A percentile compares a stretch with the other conserved stretches of the same genome.
phyloP scores from a whole-genome alignment of 2,329 filamentous ascomycete species.

The Diplodia intermedia region DNA sequence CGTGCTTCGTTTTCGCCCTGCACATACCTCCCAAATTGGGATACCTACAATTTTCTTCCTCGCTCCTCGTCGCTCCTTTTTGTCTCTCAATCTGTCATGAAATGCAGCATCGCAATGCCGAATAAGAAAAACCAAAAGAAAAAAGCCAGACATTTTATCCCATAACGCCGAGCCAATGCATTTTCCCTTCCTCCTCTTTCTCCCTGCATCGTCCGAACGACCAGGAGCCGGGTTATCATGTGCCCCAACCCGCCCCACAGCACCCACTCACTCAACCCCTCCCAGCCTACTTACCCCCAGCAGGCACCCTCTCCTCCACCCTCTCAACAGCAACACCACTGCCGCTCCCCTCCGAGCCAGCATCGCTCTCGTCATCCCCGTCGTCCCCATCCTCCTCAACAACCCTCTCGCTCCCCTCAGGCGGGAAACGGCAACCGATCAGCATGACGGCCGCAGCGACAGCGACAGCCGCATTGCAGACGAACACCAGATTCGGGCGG shows the following conservation, averaged over 20 bases:
- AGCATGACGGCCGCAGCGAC: slow-evolving; percentile 59
- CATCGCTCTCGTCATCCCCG: not conserved
- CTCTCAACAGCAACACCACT: not conserved
- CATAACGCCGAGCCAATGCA: not conserved
- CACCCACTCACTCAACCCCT: not conserved
- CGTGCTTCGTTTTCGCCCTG: not conserved
- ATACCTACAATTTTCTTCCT: not conserved
- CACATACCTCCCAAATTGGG: not conserved
- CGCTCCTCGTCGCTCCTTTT: not conserved
- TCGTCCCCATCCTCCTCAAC: not conserved
- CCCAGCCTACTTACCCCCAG: not conserved
- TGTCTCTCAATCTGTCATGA: not conserved
- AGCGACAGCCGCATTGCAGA: slow-evolving; percentile 69
- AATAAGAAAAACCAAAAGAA: not conserved
- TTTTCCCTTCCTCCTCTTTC: no score
- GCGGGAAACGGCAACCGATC: slow-evolving; percentile 55
- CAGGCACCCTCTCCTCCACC: not conserved
- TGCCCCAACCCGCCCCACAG: no score
- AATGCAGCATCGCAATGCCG: not conserved
- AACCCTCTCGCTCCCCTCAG: slow-evolving; percentile 47
- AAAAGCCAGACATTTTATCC: not conserved
- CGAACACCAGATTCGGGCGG: slow-evolving; percentile 68
- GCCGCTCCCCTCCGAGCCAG: not conserved
- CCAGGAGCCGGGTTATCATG: no score
- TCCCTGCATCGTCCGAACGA: no score